phyloP scores from a whole-genome alignment of 371 early-diverging fungal genomes.

The Chytridium lagenaria region DNA sequence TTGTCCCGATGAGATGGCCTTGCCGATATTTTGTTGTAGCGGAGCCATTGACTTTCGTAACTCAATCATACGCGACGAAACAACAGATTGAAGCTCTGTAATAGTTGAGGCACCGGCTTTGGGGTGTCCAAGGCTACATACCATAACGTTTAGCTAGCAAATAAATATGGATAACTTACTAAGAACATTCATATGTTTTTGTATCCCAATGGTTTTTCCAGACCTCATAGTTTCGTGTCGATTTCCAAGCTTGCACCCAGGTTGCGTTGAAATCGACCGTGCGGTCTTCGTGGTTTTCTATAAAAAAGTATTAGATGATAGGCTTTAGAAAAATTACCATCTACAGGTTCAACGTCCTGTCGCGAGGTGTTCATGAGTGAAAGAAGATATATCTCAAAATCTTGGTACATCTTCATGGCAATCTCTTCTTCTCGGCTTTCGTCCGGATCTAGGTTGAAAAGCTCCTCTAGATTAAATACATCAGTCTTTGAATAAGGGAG shows the following conservation, averaged over 20 bases:
- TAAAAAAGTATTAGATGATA: no score
- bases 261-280: constrained; percentile 67
- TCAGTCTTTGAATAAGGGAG: no score
- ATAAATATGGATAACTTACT: constrained; percentile 1
- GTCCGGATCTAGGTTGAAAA: no score
- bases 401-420: constrained; percentile 73
- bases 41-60: constrained; percentile 63
- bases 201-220: constrained; percentile 62
- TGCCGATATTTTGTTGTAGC: constrained; percentile 62
- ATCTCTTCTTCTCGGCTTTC: constrained; percentile 56
- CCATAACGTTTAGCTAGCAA: not conserved
- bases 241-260: constrained; percentile 72
- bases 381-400: constrained; percentile 76
- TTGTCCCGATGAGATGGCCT: constrained; percentile 63
- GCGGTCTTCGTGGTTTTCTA: constrained; percentile 61
- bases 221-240: constrained; percentile 66
- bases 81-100: constrained; percentile 12
- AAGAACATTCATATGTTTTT: constrained; percentile 27
- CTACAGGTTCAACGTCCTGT: constrained; percentile 21
- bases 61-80: constrained; percentile 34
- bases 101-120: constrained; percentile 59
- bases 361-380: constrained; percentile 71
- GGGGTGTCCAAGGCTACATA: constrained; percentile 72
- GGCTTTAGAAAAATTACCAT: not conserved
- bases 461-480: constrained; percentile 59